These are phyloP conservation scores for Colletotrichum cereale DNA, from an alignment of 2,329 filamentous ascomycete genomes.

Conservation along the genomic window DNA sequence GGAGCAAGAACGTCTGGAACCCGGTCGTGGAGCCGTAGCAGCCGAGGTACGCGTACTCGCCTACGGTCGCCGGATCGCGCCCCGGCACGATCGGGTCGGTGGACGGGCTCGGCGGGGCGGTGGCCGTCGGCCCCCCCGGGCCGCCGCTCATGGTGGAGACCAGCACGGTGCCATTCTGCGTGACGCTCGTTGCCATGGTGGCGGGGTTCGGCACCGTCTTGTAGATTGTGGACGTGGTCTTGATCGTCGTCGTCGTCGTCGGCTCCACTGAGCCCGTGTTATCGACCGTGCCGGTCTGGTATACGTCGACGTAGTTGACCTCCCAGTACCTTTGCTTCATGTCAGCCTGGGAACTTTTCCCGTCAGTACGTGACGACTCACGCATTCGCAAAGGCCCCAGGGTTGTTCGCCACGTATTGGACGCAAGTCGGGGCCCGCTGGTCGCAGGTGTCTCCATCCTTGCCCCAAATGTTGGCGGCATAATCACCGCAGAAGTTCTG, in stretches of 20 bases:
- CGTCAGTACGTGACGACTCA: constrained; percentile 41
- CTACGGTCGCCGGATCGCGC: constrained; percentile 50
- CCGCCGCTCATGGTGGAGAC: constrained; percentile 20
- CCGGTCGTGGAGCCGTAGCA: constrained; percentile 57
- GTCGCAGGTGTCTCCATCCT: constrained; percentile 52
- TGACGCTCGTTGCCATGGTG: constrained; percentile 21
- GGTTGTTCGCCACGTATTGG: constrained; percentile 61
- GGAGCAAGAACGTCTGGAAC: constrained; percentile 52
- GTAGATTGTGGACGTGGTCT: constrained; percentile 44
- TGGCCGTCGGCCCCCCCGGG: constrained; percentile 10
- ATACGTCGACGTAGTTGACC: constrained; percentile 67
- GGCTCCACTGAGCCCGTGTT: constrained; percentile 37
- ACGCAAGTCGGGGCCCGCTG: constrained; percentile 58
- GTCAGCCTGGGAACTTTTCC: neutral
- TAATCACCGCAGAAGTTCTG: constrained; percentile 83
- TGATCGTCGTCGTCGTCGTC: constrained; percentile 47
- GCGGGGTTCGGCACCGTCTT: constrained; percentile 44
- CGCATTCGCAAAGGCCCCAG: constrained; percentile 56
- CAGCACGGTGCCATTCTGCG: constrained; percentile 22
- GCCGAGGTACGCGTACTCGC: constrained; percentile 52
- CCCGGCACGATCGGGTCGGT: constrained; percentile 40
- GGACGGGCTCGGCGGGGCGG: constrained; percentile 27
- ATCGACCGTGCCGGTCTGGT: constrained; percentile 45
- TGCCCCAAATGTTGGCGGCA: constrained; percentile 65
- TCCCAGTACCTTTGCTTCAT: constrained; percentile 58